Conservation (phyloP, 257 asterid genomes). For the Capsicum rhomboideum region DNA sequence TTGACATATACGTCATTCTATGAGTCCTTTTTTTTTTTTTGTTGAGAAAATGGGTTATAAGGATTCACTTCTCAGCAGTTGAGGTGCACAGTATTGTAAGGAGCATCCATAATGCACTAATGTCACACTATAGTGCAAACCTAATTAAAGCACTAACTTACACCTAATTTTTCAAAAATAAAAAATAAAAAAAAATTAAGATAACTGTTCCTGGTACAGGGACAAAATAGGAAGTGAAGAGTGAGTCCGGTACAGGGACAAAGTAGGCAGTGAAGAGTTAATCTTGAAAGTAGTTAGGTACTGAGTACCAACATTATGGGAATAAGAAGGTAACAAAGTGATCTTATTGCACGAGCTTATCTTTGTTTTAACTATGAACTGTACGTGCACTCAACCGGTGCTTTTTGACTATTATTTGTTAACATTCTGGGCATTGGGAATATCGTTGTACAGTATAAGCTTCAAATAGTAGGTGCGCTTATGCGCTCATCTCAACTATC, state of each 20-base stretch:
- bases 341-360: neutral
- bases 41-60: neutral
- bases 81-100: neutral
- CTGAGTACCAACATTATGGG: neutral
- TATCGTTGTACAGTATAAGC: neutral
- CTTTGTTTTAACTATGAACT: neutral
- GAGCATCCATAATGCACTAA: neutral
- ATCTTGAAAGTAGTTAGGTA: neutral
- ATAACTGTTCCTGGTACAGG: neutral
- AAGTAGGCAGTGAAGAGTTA: neutral
- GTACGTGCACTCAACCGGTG: neutral
- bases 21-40: neutral
- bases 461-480: neutral
- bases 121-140: neutral
- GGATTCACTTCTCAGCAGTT: neutral
- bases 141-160: too few species aligned
- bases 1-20: neutral
- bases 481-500: neutral
- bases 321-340: neutral
- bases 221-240: neutral
- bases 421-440: neutral
- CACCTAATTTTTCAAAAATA: too few species aligned
- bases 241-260: neutral
- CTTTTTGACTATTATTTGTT: neutral
- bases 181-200: too few species aligned